Evolutionary conservation across 176 grass and related monocot genomes (phyloP), one percentile per base, ranked within the genome.

Genomic region (Musa acuminata): DNA sequence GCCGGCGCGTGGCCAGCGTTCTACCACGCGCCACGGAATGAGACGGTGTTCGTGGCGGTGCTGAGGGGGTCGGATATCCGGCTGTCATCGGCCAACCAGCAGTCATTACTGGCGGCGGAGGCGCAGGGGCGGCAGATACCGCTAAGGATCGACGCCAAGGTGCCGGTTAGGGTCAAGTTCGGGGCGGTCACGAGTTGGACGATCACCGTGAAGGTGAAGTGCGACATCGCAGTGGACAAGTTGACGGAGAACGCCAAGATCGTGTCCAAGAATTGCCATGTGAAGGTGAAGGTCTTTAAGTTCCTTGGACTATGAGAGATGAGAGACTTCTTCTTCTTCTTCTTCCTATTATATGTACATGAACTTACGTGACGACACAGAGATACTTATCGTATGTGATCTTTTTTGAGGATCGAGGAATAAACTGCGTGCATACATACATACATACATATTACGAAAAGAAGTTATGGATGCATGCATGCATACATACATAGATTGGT

Each of bases 1-100:
- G 1, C 62, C 0, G 95, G 95, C 2, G 52, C 54, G 17, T 98
- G 95, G 90, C 95, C 95, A 0, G 75, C 80, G 53, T 98, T 98
- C 74, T 51, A 78, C 14, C 95, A 93, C 72, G 0, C 62, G n/a
- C 72, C 90, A 25, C 35, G 73, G 73, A 99, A 99, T 83, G 78
- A 74, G n/a, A 99, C 95, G 52, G 24, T 80, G 29, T 79, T 94
- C 13, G 2, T 53, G 11, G 53, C 70, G 14, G 17, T 77, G 22
- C 57, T 93, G 62, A 13, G 1, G 1, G 88, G 90, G 0, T 26
- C 24, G 0, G 90, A 72, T 1, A 73, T 89, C 13, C 17, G 16
- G 5, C 50, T 93, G 11, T 81, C 87, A 8, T 64, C 81, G 0
- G 75, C 58, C 6, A 72, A 76, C 51, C 81, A 52, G 9, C 0